Percentiles rank a stretch among this genome's conserved stretches.
These are phyloP conservation scores for Erodium moschatum DNA, from an alignment of 441 rosid genomes.

Conservation along the genomic window DNA sequence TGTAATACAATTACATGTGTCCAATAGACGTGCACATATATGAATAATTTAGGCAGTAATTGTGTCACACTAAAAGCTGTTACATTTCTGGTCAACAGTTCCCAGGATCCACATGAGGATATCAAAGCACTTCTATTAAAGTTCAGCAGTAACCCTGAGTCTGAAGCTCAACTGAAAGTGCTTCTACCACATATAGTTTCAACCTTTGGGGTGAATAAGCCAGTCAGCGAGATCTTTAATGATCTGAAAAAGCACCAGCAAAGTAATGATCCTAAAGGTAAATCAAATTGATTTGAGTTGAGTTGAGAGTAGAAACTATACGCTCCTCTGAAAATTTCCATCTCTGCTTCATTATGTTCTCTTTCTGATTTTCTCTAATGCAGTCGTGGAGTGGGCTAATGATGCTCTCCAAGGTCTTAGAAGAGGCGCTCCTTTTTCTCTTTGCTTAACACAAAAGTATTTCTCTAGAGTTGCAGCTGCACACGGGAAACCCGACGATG, in stretches of 20 bases:
- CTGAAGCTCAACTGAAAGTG: conserved; percentile 53
- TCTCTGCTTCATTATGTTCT: neutral
- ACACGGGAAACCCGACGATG: conserved; percentile 39
- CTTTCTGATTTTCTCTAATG: neutral
- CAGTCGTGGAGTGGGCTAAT: conserved; percentile 76
- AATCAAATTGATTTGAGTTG: conserved; percentile 1
- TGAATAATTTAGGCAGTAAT: neutral
- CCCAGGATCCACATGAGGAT: conserved; percentile 57
- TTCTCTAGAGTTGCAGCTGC: conserved; percentile 66
- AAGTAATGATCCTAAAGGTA: conserved; percentile 61
- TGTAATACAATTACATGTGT: too few species aligned
- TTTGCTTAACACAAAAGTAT: conserved; percentile 50
- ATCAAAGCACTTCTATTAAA: conserved; percentile 46
- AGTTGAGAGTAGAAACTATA: neutral
- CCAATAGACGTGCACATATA: too few species aligned
- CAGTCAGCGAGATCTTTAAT: conserved; percentile 56
- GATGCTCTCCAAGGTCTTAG: conserved; percentile 67
- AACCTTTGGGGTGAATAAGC: conserved; percentile 49
- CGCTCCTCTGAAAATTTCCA: neutral
- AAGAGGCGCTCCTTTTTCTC: conserved; percentile 88
- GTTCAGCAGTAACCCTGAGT: conserved; percentile 49
- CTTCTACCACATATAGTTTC: conserved; percentile 67
- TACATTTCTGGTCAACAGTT: conserved; percentile 34
- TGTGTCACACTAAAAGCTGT: neutral
- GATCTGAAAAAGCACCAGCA: conserved; percentile 54